Evolutionary conservation across 2,329 filamentous ascomycete species (phyloP).

Genomic region (Verticillium isaacii): DNA sequence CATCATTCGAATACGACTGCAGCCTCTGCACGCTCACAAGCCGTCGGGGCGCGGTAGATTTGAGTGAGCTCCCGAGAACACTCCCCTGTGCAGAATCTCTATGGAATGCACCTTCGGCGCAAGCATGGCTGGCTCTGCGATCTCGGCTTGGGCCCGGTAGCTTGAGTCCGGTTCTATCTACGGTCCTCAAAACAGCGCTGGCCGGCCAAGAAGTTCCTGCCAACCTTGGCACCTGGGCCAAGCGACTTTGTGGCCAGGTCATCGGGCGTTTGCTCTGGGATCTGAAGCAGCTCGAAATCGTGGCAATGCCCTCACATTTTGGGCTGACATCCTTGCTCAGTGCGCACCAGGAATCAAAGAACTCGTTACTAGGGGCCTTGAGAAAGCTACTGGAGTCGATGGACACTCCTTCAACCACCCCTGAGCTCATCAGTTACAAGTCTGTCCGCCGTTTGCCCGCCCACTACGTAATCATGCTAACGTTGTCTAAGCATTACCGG

Average conservation of each 20-base stretch:
- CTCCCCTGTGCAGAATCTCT: constrained; percentile 22
- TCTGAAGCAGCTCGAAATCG: constrained; percentile 20
- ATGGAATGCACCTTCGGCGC: constrained; percentile 22
- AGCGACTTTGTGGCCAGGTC: constrained; percentile 20
- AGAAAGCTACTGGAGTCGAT: constrained; percentile 13
- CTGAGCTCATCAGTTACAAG: constrained; percentile 24
- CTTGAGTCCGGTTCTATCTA: constrained; percentile 11
- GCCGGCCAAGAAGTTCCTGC: constrained; percentile 2
- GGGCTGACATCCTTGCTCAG: constrained; percentile 18
- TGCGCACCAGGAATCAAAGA: constrained; percentile 18
- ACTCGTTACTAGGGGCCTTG: constrained; percentile 14
- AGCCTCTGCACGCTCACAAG: constrained; percentile 23
- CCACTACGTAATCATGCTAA: constrained; percentile 4
- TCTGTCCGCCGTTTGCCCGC: constrained; percentile 6
- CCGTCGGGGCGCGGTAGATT: constrained; percentile 20
- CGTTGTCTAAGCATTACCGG: constrained; percentile 16
- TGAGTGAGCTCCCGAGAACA: constrained; percentile 20
- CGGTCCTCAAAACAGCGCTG: constrained; percentile 10
- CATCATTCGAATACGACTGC: constrained; percentile 27
- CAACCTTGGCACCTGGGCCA: constrained; percentile 18
- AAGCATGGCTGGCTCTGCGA: constrained; percentile 19
- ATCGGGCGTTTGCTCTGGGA: constrained; percentile 25
- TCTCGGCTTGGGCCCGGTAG: constrained; percentile 10
- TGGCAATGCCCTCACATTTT: constrained; percentile 19
- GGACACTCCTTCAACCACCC: constrained; percentile 12